A percentile compares a stretch with the other conserved stretches of the same genome.
Conservation (phyloP, 768 basidiomycete species). For the Mycena polygramma region DNA sequence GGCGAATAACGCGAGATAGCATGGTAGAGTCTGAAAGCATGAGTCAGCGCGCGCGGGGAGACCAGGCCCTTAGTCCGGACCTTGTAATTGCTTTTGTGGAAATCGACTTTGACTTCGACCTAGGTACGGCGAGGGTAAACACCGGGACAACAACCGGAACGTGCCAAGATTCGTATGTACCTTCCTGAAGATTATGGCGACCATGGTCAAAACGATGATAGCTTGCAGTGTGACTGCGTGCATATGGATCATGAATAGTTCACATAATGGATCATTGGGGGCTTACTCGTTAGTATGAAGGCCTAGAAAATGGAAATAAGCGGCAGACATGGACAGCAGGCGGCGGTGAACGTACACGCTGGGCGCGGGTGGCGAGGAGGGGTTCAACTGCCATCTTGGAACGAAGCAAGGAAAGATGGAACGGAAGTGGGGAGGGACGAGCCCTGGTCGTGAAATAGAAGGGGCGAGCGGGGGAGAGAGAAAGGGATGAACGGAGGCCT, state of each 20-base stretch:
- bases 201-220: conserved; percentile 79
- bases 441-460: not conserved
- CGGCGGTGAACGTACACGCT: conserved; percentile 48
- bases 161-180: conserved; percentile 51
- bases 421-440: conserved; percentile 4
- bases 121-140: conserved; percentile 40
- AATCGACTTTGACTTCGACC: conserved; percentile 66
- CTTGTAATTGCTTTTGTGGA: conserved; percentile 63
- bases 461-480: not conserved
- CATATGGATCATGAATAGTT: not conserved
- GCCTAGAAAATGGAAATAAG: conserved; percentile 42
- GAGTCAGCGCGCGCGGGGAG: conserved; percentile 25
- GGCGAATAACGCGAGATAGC: conserved; percentile 87
- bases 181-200: conserved; percentile 75
- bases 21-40: conserved; percentile 75
- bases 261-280: not conserved
- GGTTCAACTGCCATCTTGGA: conserved; percentile 75
- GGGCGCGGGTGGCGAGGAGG: conserved; percentile 79
- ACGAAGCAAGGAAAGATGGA: conserved; percentile 28
- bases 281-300: conserved; percentile 79
- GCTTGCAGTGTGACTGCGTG: conserved; percentile 73
- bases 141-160: not conserved
- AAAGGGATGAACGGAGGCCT: not conserved
- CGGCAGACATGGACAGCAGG: not conserved
- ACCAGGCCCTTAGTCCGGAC: conserved; percentile 46